Conservation (phyloP, 371 early-diverging fungal species). For the Lichtheimia ornata region DNA sequence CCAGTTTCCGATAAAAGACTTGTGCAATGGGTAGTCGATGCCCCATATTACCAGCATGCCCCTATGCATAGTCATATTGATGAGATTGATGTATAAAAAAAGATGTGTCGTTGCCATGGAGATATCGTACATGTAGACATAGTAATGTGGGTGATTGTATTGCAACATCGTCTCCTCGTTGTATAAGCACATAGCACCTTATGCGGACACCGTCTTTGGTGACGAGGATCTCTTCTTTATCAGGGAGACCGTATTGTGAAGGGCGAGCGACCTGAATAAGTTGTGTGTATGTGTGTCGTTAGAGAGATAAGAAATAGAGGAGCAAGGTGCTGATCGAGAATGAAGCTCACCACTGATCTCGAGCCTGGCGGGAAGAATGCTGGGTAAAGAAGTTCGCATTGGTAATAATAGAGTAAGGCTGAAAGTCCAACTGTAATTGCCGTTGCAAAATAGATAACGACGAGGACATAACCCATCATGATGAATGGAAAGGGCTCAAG, state of each 20-base stretch:
- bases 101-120: no score
- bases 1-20: constrained; percentile 64
- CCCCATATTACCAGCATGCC: constrained; percentile 96
- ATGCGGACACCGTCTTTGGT: constrained; percentile 83
- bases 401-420: constrained; percentile 68
- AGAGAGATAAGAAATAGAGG: neutral
- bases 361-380: constrained; percentile 48
- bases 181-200: constrained; percentile 78
- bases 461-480: constrained; percentile 16
- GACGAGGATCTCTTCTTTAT: constrained; percentile 78
- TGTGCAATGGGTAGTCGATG: constrained; percentile 91
- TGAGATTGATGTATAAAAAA: neutral
- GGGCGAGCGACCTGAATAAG: constrained; percentile 67
- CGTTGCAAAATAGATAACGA: constrained; percentile 15
- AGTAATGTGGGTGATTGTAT: constrained; percentile 75
- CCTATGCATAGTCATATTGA: constrained; percentile 32
- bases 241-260: constrained; percentile 67
- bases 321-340: neutral
- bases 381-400: constrained; percentile 50
- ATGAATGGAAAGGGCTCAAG: neutral
- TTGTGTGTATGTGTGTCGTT: neutral
- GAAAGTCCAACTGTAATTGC: constrained; percentile 43
- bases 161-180: constrained; percentile 54
- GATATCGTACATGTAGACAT: constrained; percentile 77
- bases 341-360: constrained; percentile 34